phyloP scores from a whole-genome alignment of 352 stramenopile species.

The Elongisporangium prolatum region DNA sequence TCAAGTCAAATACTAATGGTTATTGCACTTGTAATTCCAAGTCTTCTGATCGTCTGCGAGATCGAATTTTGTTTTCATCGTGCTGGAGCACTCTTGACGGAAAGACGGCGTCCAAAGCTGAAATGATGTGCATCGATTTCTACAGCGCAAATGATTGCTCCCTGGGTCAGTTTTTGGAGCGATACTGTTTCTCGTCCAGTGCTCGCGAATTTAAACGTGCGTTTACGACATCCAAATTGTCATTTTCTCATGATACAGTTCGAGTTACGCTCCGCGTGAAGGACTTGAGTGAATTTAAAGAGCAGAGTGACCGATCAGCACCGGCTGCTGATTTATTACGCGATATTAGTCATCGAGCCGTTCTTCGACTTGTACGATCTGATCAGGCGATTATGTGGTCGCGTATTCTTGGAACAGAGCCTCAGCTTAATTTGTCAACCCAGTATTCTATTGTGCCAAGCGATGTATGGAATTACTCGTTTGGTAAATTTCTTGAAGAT shows the following conservation, averaged over 20 bases:
- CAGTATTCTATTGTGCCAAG: conserved; percentile 54
- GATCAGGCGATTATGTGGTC: conserved; percentile 69
- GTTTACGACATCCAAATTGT: conserved; percentile 75
- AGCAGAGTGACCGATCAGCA: conserved; percentile 45
- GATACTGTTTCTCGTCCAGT: conserved; percentile 71
- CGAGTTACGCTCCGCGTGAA: conserved; percentile 71
- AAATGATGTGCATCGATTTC: conserved; percentile 89
- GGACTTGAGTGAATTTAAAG: conserved; percentile 65
- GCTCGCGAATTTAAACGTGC: conserved; percentile 73
- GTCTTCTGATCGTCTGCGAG: conserved; percentile 47
- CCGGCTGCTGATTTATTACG: conserved; percentile 47
- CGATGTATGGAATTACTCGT: conserved; percentile 84
- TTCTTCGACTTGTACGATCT: conserved; percentile 57
- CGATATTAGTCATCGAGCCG: conserved; percentile 54
- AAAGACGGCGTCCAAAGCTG: conserved; percentile 70
- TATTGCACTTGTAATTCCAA: conserved; percentile 63
- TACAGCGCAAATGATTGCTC: conserved; percentile 83
- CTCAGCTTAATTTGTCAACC: conserved; percentile 31
- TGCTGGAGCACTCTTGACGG: conserved; percentile 81
- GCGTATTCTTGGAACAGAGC: conserved; percentile 24
- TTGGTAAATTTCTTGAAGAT: conserved; percentile 85
- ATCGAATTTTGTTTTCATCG: conserved; percentile 78
- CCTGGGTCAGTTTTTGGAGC: conserved; percentile 74
- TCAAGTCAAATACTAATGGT: not conserved
- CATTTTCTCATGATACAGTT: conserved; percentile 78